Evolutionary conservation across 345 rosid species (phyloP), one percentile per base, ranked within the genome.

Genomic region (Citrus medica): DNA sequence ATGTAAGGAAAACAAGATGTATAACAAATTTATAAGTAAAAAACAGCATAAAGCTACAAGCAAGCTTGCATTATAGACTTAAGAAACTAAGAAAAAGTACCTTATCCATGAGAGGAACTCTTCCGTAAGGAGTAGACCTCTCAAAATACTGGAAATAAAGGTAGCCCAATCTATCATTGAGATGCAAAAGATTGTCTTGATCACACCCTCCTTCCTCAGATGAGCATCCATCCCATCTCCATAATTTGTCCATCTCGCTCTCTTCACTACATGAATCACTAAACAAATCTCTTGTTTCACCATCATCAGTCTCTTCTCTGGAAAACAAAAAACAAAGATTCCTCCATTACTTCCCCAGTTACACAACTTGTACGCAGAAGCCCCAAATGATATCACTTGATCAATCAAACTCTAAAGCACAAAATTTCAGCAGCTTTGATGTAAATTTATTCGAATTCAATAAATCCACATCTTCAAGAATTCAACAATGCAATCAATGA

Each of bases 71-170:
- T 0, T 6, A 72, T 5, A 59, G 66, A 40, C 38, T 6, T n/a
- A 13, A 21, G 74, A 53, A 71, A 53, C 61, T 71, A 40, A 19
- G 24, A 48, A 68, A 66, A 67, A 53, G 83, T 83, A 97, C 99
- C 99, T 97, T 94, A 80, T 97, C 99, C 98, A 90, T 92, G 83
- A 97, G 92, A 80, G 99, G 99, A 82, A 97, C 97, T 79, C 99
- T 87, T 77, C 90, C 90, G 80, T 90, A 93, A 69, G 99, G 99
- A 83, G 99, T 86, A 60, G 93, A 91, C 88, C 90, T 92, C 86
- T 97, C 99, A 67, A 93, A 94, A 83, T 92, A 83, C 86, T 93
- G 94, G 28, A 88, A 82, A 62, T 94, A 92, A 35, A 91, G 93
- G 80, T 87, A 80, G 21, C 99, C 99, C 82, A 97, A 79, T 37